phyloP scores from a whole-genome alignment of 257 asterid genomes.

The Ehretia macrophylla region DNA sequence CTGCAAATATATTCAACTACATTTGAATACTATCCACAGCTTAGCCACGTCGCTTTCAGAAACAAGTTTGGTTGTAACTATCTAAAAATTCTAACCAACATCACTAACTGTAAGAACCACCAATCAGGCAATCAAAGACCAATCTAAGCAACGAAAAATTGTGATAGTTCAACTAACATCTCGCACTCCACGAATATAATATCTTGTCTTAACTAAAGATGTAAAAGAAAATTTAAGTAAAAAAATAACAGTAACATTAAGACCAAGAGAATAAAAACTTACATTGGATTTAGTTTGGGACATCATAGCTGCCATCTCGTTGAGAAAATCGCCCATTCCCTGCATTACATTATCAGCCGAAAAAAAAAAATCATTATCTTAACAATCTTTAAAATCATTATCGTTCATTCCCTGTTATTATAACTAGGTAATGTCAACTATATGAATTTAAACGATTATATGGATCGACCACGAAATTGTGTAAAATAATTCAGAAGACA shows the following conservation, averaged over 20 bases:
- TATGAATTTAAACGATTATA: too few species aligned
- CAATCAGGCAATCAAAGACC: background rate
- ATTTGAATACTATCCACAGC: slow-evolving; percentile 22
- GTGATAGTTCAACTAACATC: background rate
- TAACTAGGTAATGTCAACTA: too few species aligned
- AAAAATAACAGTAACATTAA: too few species aligned
- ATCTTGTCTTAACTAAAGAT: too few species aligned
- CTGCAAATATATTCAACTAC: slow-evolving; percentile 40
- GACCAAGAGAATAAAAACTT: slow-evolving; percentile 24
- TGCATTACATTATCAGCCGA: slow-evolving; percentile 22
- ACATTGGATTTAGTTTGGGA: slow-evolving; percentile 48
- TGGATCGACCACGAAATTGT: too few species aligned
- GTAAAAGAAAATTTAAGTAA: too few species aligned
- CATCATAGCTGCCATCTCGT: slow-evolving; percentile 88
- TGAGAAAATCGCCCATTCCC: slow-evolving; percentile 92
- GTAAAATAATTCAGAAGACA: too few species aligned
- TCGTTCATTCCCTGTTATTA: too few species aligned
- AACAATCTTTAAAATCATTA: background rate
- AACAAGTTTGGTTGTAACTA: background rate
- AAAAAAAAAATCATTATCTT: background rate
- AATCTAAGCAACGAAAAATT: background rate
- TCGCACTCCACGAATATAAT: background rate
- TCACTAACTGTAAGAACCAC: background rate
- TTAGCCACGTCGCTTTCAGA: background rate
- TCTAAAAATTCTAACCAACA: background rate